Conservation (phyloP, 169 alveolate genomes). For the Gregarina niphandrodes region DNA sequence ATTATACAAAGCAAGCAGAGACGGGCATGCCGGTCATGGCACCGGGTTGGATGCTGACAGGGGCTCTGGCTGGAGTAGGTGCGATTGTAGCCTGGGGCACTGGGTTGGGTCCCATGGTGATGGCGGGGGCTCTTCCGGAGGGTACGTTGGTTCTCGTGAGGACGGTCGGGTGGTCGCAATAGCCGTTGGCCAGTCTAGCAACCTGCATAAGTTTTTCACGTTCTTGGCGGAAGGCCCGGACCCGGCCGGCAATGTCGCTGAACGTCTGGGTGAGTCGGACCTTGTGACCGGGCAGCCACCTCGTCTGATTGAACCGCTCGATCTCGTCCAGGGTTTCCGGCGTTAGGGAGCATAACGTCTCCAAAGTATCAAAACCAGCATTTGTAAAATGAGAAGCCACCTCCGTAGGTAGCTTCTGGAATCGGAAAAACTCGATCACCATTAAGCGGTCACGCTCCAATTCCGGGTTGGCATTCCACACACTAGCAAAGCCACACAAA, state of each 20-base stretch:
- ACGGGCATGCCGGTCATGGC: no score
- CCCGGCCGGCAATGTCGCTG: constrained; percentile 20
- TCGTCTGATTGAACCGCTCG: constrained; percentile 42
- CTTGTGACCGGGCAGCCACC: constrained; percentile 64
- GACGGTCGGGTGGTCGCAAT: constrained; percentile 1
- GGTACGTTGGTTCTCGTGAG: background rate
- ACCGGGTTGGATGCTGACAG: no score
- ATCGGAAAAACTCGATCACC: constrained; percentile 49
- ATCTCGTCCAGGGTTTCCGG: constrained; percentile 48
- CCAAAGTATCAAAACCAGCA: constrained; percentile 62
- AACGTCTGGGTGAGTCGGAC: constrained; percentile 28
- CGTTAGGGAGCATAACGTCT: constrained; percentile 46
- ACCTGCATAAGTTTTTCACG: background rate
- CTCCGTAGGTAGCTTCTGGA: constrained; percentile 46
- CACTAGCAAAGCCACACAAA: constrained; percentile 19
- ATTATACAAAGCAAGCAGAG: no score
- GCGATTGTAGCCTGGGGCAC: no score
- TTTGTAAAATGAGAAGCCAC: constrained; percentile 48
- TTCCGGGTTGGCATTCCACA: constrained; percentile 44
- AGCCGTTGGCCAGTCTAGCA: background rate
- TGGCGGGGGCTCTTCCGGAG: background rate
- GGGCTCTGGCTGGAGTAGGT: no score
- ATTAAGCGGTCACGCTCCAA: constrained; percentile 38
- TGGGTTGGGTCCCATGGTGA: constrained; percentile 1
- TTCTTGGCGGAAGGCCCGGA: constrained; percentile 8